Base-by-base conservation (phyloP, 1,284 basidiomycete genomes). In the Mixia osmundae region DNA sequence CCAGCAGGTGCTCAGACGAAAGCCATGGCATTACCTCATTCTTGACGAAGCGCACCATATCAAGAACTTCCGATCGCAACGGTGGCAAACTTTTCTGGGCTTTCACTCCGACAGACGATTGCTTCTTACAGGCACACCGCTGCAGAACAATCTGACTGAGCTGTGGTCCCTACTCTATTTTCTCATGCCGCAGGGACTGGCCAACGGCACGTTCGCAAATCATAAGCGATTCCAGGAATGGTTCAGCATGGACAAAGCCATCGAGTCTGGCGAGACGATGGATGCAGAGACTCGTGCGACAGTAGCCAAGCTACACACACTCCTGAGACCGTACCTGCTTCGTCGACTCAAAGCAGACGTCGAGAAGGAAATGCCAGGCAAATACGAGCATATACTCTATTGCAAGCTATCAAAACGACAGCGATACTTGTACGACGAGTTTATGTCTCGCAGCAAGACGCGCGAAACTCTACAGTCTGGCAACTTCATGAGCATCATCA, bases 161-260 rank as follows among this genome's bases (percentile, higher is more conserved):
- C 62, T 99, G 30, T 97, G 91, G 91, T 72, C 89, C 3, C 65
- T 97, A 38, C 76, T 97, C 54, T 97, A 97, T 59, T 99, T 97
- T 54, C 85, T 87, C 32, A 65, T 97, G 19, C 91, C 91, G 15
- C 91, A 83, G 25, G 33, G 33, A 5, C 10, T 34, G 14, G 19
- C 9, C 4, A 16, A 15, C 19, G 33, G 80, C 1, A 69, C 76
- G 35, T 95, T 95, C 54, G 83, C 80, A 10, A 82, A 80, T 52
- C 61, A 87, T 49, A 82, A 82, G 51, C 83, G 94, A 54, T 95
- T 95, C 51, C 78, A 73, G 12, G 79, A 89, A 40, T 91, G 85
- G 85, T 94, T 95, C 56, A 56, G 78, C 56, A n/a, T 9, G 19
- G 19, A 94, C 57, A 79, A 76, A 53, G 89, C 89, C 0, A 77